Conservation (phyloP, 2,329 filamentous ascomycete genomes). For the Talaromyces sp. region DNA sequence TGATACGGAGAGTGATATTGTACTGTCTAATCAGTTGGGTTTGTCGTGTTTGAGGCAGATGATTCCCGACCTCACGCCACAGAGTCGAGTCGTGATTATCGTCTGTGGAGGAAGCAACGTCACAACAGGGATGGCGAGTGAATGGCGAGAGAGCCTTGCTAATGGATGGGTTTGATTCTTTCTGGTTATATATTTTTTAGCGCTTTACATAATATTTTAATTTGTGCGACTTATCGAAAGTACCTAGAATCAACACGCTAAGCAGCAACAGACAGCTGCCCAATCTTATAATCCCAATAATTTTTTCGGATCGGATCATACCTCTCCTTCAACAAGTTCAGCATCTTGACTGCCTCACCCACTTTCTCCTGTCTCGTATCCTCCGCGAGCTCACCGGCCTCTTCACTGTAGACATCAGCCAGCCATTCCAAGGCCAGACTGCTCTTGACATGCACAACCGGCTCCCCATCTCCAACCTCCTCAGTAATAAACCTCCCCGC, state of each 20-base stretch:
- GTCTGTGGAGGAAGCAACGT: slow-evolving; percentile 78
- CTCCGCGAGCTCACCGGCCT: slow-evolving; percentile 44
- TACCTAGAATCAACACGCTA: not conserved
- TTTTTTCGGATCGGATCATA: slow-evolving; percentile 90
- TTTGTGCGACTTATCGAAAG: not conserved
- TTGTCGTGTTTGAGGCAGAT: slow-evolving; percentile 56
- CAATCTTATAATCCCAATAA: slow-evolving; percentile 83
- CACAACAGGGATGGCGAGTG: slow-evolving; percentile 59
- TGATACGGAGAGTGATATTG: slow-evolving; percentile 14
- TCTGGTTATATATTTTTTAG: not conserved
- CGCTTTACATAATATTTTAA: not conserved
- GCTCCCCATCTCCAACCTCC: slow-evolving; percentile 38
- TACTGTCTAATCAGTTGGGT: slow-evolving; percentile 8
- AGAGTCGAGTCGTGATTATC: slow-evolving; percentile 75
- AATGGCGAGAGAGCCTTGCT: slow-evolving; percentile 53
- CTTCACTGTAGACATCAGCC: slow-evolving; percentile 46
- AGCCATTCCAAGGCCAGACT: slow-evolving; percentile 58
- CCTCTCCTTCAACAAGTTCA: slow-evolving; percentile 73
- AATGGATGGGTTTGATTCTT: slow-evolving; percentile 35
- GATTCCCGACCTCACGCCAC: slow-evolving; percentile 61
- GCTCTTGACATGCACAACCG: slow-evolving; percentile 52
- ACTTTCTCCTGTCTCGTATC: slow-evolving; percentile 8
- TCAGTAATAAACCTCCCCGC: slow-evolving; percentile 54
- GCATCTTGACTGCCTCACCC: slow-evolving; percentile 62
- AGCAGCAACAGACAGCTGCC: slow-evolving; percentile 20